These are phyloP conservation scores for Fraxinus velutina DNA, from an alignment of 305 asterid species.

Conservation along the genomic window DNA sequence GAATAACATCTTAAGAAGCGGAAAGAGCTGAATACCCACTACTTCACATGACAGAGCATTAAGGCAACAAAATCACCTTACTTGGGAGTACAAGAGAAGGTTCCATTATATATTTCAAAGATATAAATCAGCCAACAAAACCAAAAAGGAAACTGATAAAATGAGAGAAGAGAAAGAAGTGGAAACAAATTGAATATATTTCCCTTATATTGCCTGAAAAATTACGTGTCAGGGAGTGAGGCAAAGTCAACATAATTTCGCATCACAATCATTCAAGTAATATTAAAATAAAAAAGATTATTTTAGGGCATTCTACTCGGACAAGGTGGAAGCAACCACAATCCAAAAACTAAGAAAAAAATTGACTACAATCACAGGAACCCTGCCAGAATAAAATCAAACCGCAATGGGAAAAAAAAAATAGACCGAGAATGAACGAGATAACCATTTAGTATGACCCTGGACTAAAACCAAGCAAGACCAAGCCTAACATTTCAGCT, in stretches of 20 bases:
- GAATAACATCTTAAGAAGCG: background rate
- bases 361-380: background rate
- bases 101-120: slow-evolving; percentile 1
- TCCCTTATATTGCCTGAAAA: background rate
- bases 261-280: background rate
- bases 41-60: background rate
- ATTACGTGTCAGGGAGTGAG: background rate
- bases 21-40: background rate
- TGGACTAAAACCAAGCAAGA: background rate
- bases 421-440: background rate
- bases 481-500: background rate
- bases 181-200: background rate
- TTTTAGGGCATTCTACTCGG: background rate
- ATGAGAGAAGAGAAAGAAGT: background rate
- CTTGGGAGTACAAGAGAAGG: background rate
- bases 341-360: background rate
- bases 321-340: background rate
- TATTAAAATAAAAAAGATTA: background rate
- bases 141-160: background rate
- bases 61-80: background rate
- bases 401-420: background rate
- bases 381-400: background rate
- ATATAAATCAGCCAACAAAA: background rate
- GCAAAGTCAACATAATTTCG: background rate
- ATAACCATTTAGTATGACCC: background rate